Base-by-base conservation (phyloP, 495 filamentous ascomycete genomes). In the Trichoderma reesei region DNA sequence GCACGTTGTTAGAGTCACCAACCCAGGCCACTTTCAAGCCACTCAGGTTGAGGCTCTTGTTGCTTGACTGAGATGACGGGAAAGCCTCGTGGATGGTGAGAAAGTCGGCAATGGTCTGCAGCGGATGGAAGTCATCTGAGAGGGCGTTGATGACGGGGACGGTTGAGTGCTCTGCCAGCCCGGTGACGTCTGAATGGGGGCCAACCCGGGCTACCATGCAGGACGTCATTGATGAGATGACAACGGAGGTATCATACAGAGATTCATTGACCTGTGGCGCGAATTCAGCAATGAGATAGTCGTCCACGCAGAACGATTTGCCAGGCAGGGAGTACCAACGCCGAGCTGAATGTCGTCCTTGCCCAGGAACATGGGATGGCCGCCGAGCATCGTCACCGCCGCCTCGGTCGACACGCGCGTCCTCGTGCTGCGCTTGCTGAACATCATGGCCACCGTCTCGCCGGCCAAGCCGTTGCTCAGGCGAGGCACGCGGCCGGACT, bases 121-220 rank as follows among this genome's bases (percentile, higher is more conserved):
- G 82, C 8, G 94, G 94, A 70, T 98, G 94, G 75, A 86, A 95
- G 51, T 86, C 84, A 71, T 93, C 87, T 39, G 88, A 92, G 56
- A 98, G 82, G 5, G 92, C 94, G 74, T 97, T 98, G 77, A 98
- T 94, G 56, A 98, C 90, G 1, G 94, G 94, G 2, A 96, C 93
- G 6, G 83, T 78, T 7, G 90, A 93, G 72, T 90, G 76, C 72
- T 90, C 84, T 3, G 94, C 90, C 42, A 96, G 78, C 41, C 84
- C 82, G 31, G 83, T 84, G 33, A 98, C 86, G 64, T 97, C 92
- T 38, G 82, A 82, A 75, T 98, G 94, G 54, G 85, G 81, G 16
- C 89, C 86, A 13, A 96, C 92, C 60, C 94, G 90, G 46, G 91
- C 93, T 5, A 98, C 88, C 72, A 97, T 90, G 70, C 85, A 88